Evolutionary conservation across 2,329 filamentous ascomycete genomes (phyloP).

Genomic region (Talaromyces rugulosus): DNA sequence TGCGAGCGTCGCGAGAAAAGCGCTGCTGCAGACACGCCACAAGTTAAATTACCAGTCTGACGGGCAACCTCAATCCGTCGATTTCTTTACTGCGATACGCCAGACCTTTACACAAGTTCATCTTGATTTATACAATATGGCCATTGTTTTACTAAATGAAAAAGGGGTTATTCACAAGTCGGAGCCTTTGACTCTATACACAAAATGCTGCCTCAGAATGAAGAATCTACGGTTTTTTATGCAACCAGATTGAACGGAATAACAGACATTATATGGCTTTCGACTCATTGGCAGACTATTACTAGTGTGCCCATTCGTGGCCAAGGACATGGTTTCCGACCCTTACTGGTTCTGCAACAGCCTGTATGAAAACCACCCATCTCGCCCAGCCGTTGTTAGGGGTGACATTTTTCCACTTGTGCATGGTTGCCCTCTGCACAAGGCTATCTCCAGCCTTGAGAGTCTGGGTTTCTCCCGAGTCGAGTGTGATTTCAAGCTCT

Average conservation of each 20-base stretch:
- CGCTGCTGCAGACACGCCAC: not conserved
- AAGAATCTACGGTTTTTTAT: not conserved
- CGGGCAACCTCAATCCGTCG: not conserved
- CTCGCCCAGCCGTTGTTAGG: constrained; percentile 43
- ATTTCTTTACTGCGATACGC: not conserved
- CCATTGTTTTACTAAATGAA: not conserved
- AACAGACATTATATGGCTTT: not conserved
- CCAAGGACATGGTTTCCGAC: not conserved
- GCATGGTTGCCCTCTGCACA: constrained; percentile 54
- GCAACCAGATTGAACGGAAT: not conserved
- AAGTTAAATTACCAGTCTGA: not conserved
- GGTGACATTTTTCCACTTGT: constrained; percentile 51
- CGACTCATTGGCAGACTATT: not conserved
- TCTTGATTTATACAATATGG: not conserved
- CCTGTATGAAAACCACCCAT: constrained; percentile 32
- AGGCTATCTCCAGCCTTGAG: constrained; percentile 51
- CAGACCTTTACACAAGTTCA: not conserved
- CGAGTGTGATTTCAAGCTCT: constrained; percentile 48
- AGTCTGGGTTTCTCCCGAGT: constrained; percentile 45
- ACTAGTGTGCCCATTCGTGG: constrained; percentile 4
- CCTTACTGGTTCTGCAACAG: not conserved
- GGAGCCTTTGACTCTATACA: not conserved
- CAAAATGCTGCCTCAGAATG: not conserved
- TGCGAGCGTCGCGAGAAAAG: not conserved
- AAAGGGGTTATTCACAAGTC: not conserved